These are phyloP conservation scores for Polygonum aviculare DNA, from an alignment of 148 eudicot genomes.

Conservation along the genomic window DNA sequence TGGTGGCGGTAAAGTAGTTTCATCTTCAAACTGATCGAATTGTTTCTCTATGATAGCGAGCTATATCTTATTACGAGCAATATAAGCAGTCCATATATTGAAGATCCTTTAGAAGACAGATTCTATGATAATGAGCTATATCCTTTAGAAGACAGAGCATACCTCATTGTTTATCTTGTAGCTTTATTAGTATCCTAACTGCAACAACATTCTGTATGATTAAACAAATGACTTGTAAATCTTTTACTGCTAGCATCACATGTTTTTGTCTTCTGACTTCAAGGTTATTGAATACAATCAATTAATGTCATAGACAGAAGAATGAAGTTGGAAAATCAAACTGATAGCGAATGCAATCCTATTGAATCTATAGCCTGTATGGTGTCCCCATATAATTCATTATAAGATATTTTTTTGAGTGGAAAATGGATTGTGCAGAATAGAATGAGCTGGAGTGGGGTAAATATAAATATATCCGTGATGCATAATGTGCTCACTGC, in stretches of 20 bases:
- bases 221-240: background rate
- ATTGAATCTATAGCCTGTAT: background rate
- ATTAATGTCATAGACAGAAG: background rate
- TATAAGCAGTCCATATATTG: background rate
- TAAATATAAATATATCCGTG: too few relatives aligned
- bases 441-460: too few relatives aligned
- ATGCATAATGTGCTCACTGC: too few relatives aligned
- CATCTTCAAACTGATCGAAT: background rate
- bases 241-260: background rate
- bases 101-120: background rate
- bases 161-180: background rate
- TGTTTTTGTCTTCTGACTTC: background rate
- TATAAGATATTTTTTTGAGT: too few relatives aligned
- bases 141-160: background rate
- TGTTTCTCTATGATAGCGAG: background rate
- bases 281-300: background rate
- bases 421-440: too few relatives aligned
- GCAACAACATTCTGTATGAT: background rate
- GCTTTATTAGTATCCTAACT: background rate
- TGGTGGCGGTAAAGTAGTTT: conserved; percentile 66
- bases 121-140: background rate
- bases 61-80: background rate
- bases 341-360: background rate
- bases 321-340: background rate
- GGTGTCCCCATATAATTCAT: too few relatives aligned